A percentile compares a stretch with the other conserved stretches of the same genome.
These are phyloP conservation scores for Rhodofomes roseus DNA, from an alignment of 1,284 basidiomycete genomes.

Conservation along the genomic window DNA sequence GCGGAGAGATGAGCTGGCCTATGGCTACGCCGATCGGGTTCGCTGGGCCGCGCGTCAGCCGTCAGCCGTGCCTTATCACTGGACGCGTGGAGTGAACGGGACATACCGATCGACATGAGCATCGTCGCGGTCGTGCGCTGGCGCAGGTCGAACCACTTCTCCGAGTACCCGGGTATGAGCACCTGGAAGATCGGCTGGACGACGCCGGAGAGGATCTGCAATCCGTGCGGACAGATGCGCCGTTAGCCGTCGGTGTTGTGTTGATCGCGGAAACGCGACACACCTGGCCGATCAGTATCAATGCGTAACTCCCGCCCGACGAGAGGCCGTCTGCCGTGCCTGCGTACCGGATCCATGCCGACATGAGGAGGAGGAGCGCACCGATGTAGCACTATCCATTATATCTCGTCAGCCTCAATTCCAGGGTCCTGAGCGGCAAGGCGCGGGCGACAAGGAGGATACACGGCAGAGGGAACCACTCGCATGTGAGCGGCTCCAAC, in stretches of 20 bases:
- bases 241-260: too few species aligned
- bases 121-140: constrained; percentile 76
- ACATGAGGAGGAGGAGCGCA: constrained; percentile 15
- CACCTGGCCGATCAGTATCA: constrained; percentile 71
- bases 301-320: constrained; percentile 45
- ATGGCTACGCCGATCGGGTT: constrained; percentile 42
- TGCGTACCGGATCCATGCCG: constrained; percentile 73
- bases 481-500: too few species aligned
- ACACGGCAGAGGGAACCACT: too few species aligned
- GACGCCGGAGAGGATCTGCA: constrained; percentile 51
- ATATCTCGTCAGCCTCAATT: too few species aligned
- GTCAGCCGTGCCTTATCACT: background rate
- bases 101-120: constrained; percentile 63
- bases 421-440: too few species aligned
- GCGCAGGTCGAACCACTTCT: constrained; percentile 71
- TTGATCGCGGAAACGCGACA: constrained; percentile 9
- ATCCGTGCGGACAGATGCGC: too few species aligned
- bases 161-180: constrained; percentile 64
- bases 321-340: constrained; percentile 55
- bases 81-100: background rate
- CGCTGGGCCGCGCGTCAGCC: background rate
- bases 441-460: too few species aligned
- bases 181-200: constrained; percentile 69
- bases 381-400: constrained; percentile 15
- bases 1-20: constrained; percentile 65